These are phyloP conservation scores for Rhodosporidiobolus odoratus DNA, from an alignment of 768 basidiomycete genomes.

Conservation along the genomic window DNA sequence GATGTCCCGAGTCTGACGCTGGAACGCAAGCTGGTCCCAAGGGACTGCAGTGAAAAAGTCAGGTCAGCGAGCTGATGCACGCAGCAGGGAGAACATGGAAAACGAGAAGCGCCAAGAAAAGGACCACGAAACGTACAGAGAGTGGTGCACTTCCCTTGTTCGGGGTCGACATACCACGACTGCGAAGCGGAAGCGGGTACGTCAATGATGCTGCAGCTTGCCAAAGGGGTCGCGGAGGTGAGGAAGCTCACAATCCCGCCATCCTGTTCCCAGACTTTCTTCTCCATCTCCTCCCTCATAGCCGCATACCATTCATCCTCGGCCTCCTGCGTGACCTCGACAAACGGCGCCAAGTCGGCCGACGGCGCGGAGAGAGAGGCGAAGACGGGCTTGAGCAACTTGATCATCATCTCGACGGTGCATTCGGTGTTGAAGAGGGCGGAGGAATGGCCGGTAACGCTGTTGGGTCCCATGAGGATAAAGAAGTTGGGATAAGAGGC, in stretches of 20 bases:
- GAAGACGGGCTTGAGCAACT: slow-evolving; percentile 35
- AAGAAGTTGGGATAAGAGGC: slow-evolving; percentile 30
- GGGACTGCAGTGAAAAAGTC: background rate
- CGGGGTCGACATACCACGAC: slow-evolving; percentile 18
- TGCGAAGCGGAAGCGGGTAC: background rate
- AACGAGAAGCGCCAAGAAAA: background rate
- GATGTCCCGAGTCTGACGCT: slow-evolving; percentile 5
- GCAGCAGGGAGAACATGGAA: background rate
- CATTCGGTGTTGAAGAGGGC: slow-evolving; percentile 36
- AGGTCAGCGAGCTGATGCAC: background rate
- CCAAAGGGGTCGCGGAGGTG: background rate
- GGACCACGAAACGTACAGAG: background rate
- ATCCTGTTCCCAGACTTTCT: slow-evolving; percentile 22
- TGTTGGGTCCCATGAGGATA: slow-evolving; percentile 10
- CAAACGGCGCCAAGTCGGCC: background rate
- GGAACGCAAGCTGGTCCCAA: slow-evolving; percentile 8
- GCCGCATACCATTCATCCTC: slow-evolving; percentile 18
- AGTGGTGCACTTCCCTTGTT: background rate
- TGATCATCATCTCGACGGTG: slow-evolving; percentile 26
- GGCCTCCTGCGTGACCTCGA: slow-evolving; percentile 37
- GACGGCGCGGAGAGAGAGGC: background rate
- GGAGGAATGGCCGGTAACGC: slow-evolving; percentile 37
- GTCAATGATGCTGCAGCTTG: too few relatives aligned
- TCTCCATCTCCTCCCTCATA: slow-evolving; percentile 32
- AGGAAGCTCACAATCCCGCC: slow-evolving; percentile 1